Conservation (phyloP, 345 rosid species). For the Firmiana major region DNA sequence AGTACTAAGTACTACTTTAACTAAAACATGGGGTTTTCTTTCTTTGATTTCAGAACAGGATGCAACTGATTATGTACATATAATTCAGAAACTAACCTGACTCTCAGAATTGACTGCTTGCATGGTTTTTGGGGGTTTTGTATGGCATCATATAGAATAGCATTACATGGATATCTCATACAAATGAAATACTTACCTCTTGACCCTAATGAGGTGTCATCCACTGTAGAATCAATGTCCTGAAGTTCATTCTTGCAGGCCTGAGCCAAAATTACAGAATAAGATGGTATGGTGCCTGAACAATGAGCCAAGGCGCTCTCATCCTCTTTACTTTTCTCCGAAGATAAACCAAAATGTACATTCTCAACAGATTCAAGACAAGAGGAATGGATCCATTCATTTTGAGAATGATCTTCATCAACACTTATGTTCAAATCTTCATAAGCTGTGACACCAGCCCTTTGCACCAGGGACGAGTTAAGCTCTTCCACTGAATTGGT, state of each 20-base stretch:
- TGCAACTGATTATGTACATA: neutral
- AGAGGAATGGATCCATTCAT: constrained; percentile 14
- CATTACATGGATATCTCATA: neutral
- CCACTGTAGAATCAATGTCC: constrained; percentile 9
- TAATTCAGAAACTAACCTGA: neutral
- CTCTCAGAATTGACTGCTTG: neutral
- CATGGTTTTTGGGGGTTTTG: neutral
- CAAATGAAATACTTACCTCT: constrained; percentile 16
- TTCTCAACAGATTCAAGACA: constrained; percentile 2
- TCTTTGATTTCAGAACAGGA: neutral
- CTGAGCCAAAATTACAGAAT: constrained; percentile 10
- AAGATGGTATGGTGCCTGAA: constrained; percentile 5
- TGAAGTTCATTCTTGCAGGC: neutral
- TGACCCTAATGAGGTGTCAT: constrained; percentile 8
- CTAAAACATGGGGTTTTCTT: neutral
- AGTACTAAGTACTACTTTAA: neutral
- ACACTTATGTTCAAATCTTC: neutral
- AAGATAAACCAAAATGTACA: neutral
- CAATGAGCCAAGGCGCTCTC: neutral
- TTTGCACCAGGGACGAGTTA: constrained; percentile 2
- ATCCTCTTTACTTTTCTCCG: constrained; percentile 3
- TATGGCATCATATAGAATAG: neutral
- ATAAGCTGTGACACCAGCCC: neutral
- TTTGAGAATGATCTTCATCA: constrained; percentile 11
- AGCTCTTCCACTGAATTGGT: neutral